phyloP scores from a whole-genome alignment of 805 yeast genomes.

The Starmerella potacharoeniae region DNA sequence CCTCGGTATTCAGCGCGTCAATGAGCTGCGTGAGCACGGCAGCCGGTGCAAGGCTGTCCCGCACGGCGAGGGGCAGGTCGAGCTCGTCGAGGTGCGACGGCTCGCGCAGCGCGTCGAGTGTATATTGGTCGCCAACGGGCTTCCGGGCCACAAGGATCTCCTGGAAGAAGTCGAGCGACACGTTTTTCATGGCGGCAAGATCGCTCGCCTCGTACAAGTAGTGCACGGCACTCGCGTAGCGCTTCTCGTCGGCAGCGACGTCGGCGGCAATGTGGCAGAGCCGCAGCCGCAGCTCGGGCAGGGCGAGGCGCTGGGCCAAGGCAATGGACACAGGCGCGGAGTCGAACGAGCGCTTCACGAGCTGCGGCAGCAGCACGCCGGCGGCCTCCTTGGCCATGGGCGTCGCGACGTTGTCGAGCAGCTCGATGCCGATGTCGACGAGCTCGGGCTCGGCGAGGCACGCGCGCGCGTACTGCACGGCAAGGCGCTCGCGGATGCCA shows the following conservation, averaged over 20 bases:
- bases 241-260: constrained; percentile 5
- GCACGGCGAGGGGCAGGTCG: constrained; percentile 9
- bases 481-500: constrained; percentile 17
- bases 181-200: constrained; percentile 1
- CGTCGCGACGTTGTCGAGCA: constrained; percentile 17
- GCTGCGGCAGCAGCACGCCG: constrained; percentile 11
- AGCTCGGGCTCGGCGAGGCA: constrained; percentile 12
- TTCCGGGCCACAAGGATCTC: constrained; percentile 4
- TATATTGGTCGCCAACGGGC: constrained; percentile 6
- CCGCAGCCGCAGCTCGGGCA: constrained; percentile 9
- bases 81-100: neutral
- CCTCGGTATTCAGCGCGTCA: constrained; percentile 6
- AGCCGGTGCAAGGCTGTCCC: constrained; percentile 16
- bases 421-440: constrained; percentile 11
- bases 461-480: constrained; percentile 12
- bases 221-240: constrained; percentile 12
- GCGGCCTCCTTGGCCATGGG: constrained; percentile 12
- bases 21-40: constrained; percentile 15
- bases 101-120: constrained; percentile 7
- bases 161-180: constrained; percentile 16
- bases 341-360: constrained; percentile 11
- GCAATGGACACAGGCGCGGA: constrained; percentile 6
- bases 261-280: constrained; percentile 15
- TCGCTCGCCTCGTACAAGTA: constrained; percentile 14
- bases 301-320: constrained; percentile 14